Evolutionary conservation across 495 filamentous ascomycete species (phyloP), one percentile per base, ranked within the genome.

Genomic region (Penicillium mononematosum): DNA sequence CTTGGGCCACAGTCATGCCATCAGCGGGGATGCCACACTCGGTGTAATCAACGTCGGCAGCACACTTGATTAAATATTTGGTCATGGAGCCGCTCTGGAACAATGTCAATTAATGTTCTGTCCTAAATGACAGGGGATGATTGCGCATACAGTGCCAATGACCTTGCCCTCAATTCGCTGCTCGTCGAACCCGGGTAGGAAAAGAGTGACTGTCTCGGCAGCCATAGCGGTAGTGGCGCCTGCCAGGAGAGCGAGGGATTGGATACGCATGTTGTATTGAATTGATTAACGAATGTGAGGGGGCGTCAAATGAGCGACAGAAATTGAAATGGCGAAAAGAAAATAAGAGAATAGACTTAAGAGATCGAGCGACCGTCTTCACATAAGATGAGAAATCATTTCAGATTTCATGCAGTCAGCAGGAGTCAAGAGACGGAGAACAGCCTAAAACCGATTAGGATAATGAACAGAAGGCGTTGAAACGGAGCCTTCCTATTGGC

Each of bases 181-280:
- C 14, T 11, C 17, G 16, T 59, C 60, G 31, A 59, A 59, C 17
- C 60, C 60, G 2, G 56, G 56, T 12, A 62, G 46, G 56, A 59
- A 59, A 44, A 62, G 56, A 25, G 56, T 53, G 52, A 59, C 56
- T 8, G 56, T 59, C 14, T 59, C 48, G 36, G 56, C 60, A 16
- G 36, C 56, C 14, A 45, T 43, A 14, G 54, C 51, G 9, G 51
- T 9, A 12, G 60, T 36, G 25, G 56, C 60, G 10, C 60, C 52
- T 20, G 43, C 60, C 41, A 62, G 36, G 12, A 62, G 41, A 52
- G 56, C 56, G 24, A 62, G 47, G 27, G 60, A 62, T 42, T 56
- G 52, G 36, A 56, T 16, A 31, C 36, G 56, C 60, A 62, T 62
- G 5, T 31, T 54, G 50, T n/a, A 38, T 31, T 27, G 6, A 17